Evolutionary conservation across 352 stramenopile genomes (phyloP), one percentile per base, ranked within the genome.

Genomic region (Sclerospora graminicola): DNA sequence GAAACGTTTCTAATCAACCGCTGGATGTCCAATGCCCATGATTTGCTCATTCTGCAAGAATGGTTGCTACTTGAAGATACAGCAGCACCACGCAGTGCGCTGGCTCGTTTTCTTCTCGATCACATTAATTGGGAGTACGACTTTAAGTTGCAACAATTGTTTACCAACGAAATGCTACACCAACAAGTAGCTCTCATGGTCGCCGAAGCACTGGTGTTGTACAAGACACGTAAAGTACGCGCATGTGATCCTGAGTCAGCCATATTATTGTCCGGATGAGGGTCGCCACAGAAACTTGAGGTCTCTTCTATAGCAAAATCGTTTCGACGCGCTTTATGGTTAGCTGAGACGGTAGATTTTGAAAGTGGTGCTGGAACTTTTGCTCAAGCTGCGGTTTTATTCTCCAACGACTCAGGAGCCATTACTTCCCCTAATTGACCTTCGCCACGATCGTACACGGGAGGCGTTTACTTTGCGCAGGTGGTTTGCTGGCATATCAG

Each of bases 81-180:
- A 8, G 51, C 41, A 0, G 59, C 78, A 16, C 62, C 72, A 20
- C 70, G 79, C 11, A 82, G 68, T 48, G 62, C 56, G 2, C 45
- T 93, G 9, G 81, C 78, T 27, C 59, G 81, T 8, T 89, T 89
- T 41, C 53, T 93, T 9, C 41, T 93, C 6, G 81, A 93, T 29
- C 63, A 70, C 15, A 85, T 93, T 35, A 90, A 90, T 61, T 93
- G 81, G 81, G 78, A 89, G 41, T 85, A 76, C 9, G 72, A 88
- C 36, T 45, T 75, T n/a, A 84, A 84, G 49, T 32, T 54, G 8
- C 54, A 70, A 19, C 55, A 51, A 16, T 43, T 90, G 4, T 90
- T 90, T 54, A 84, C 77, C 1, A 60, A 68, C 15, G 55, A 78
- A 8, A 73, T 68, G 43, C 32, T 90, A 13, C 81, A 93, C 46